These are phyloP conservation scores for Monosporascus sp. DNA, from an alignment of 2,329 filamentous ascomycete genomes.

Conservation along the genomic window DNA sequence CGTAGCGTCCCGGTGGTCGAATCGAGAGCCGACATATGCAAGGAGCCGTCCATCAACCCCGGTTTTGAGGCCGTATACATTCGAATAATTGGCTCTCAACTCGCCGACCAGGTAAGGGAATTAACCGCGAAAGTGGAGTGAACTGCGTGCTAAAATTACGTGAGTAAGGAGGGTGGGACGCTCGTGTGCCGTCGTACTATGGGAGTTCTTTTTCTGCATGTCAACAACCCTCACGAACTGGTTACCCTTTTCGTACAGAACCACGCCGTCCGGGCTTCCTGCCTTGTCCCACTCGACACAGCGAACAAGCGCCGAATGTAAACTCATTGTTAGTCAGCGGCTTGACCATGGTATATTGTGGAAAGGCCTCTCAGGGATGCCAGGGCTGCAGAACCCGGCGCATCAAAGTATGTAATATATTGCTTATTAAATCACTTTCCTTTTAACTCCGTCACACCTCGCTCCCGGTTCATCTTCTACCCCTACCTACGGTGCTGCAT, in stretches of 20 bases:
- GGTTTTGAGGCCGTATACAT: background rate
- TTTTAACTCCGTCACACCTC: conserved; percentile 1
- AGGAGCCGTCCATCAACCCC: background rate
- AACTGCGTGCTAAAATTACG: background rate
- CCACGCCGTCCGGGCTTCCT: conserved; percentile 5
- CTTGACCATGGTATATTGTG: conserved; percentile 48
- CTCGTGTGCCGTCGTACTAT: background rate
- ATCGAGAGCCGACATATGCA: background rate
- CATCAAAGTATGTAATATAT: conserved; percentile 43
- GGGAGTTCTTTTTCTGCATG: background rate
- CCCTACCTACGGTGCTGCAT: background rate
- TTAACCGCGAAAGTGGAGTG: background rate
- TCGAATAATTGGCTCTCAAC: background rate
- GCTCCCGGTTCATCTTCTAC: background rate
- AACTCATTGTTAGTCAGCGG: background rate
- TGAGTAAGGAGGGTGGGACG: background rate
- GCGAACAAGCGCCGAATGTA: background rate
- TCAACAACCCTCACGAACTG: background rate
- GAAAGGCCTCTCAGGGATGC: conserved; percentile 51
- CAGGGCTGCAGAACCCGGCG: conserved; percentile 48
- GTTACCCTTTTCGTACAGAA: conserved; percentile 1
- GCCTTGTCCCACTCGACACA: background rate
- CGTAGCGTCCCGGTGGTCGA: background rate
- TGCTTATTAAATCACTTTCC: background rate
- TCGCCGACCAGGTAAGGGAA: background rate